Percentiles rank a stretch among this genome's conserved stretches.
Conservation (phyloP, 768 basidiomycete species). For the Leucosporidium scottii region DNA sequence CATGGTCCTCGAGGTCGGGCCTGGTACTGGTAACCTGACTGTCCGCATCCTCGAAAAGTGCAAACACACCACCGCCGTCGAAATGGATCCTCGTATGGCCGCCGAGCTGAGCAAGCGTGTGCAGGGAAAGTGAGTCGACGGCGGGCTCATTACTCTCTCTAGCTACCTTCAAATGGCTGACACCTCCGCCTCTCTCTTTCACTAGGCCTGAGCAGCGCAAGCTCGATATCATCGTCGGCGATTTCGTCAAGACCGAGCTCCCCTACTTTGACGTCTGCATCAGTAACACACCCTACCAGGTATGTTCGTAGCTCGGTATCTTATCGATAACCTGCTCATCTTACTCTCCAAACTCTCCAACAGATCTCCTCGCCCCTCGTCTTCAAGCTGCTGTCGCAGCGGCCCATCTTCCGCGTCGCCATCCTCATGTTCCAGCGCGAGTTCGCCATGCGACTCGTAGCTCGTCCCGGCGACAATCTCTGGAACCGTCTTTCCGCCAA, state of each 20-base stretch:
- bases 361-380: constrained; percentile 92
- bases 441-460: constrained; percentile 86
- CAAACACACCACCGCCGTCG: constrained; percentile 85
- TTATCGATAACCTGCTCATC: background rate
- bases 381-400: constrained; percentile 92
- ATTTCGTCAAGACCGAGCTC: constrained; percentile 95
- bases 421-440: constrained; percentile 99
- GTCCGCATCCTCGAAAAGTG: constrained; percentile 87
- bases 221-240: constrained; percentile 89
- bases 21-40: constrained; percentile 94
- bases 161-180: background rate
- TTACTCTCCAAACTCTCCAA: background rate
- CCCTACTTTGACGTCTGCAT: constrained; percentile 99
- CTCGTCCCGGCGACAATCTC: constrained; percentile 68
- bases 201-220: constrained; percentile 87
- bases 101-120: constrained; percentile 95
- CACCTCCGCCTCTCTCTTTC: background rate
- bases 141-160: background rate
- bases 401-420: constrained; percentile 84
- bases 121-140: constrained; percentile 82
- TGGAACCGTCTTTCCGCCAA: constrained; percentile 96
- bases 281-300: constrained; percentile 95
- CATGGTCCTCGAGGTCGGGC: constrained; percentile 93
- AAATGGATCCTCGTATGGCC: constrained; percentile 99
- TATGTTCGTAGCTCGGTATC: constrained; percentile 28